Conservation (phyloP, 148 eudicot species). For the Cornus florida region DNA sequence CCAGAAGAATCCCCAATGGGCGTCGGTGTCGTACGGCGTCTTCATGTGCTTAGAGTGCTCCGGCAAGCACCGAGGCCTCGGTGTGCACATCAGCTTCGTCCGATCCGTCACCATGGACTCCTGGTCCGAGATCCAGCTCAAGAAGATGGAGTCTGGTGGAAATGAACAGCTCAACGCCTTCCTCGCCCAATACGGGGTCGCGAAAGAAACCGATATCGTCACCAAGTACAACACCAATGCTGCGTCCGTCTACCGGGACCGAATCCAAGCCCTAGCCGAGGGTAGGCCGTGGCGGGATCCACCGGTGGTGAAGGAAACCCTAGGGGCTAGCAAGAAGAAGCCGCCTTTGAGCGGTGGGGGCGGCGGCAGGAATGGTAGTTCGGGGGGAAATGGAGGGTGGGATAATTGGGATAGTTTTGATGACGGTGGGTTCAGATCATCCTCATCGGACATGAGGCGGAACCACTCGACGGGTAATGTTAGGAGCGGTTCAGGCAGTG, state of each 20-base stretch:
- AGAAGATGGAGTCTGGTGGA: slow-evolving; percentile 89
- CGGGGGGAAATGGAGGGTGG: slow-evolving; percentile 52
- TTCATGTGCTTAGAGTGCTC: slow-evolving; percentile 84
- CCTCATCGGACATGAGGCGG: slow-evolving; percentile 50
- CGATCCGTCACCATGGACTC: slow-evolving; percentile 96
- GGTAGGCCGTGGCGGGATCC: slow-evolving; percentile 88
- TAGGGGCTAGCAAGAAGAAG: slow-evolving; percentile 16
- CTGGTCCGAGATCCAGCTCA: slow-evolving; percentile 94
- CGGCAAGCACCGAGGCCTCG: slow-evolving; percentile 81
- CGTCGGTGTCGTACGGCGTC: slow-evolving; percentile 76
- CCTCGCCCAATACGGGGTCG: slow-evolving; percentile 50
- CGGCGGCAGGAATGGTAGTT: slow-evolving; percentile 6
- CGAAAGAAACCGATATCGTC: slow-evolving; percentile 77
- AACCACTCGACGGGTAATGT: slow-evolving; percentile 70
- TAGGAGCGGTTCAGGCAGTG: slow-evolving; percentile 43
- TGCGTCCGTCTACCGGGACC: slow-evolving; percentile 73
- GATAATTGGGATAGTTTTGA: slow-evolving; percentile 74
- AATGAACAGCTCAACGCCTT: slow-evolving; percentile 67
- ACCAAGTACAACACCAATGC: slow-evolving; percentile 75
- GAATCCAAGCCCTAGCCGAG: slow-evolving; percentile 74
- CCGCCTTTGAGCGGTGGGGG: slow-evolving; percentile 29
- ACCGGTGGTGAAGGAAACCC: slow-evolving; percentile 64
- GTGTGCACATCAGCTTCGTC: slow-evolving; percentile 76
- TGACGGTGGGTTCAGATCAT: slow-evolving; percentile 36
- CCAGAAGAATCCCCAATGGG: slow-evolving; percentile 84